Evolutionary conservation across 1,139 yeast genomes (phyloP).

Genomic region (Hemisphaericaspora subhashii): DNA sequence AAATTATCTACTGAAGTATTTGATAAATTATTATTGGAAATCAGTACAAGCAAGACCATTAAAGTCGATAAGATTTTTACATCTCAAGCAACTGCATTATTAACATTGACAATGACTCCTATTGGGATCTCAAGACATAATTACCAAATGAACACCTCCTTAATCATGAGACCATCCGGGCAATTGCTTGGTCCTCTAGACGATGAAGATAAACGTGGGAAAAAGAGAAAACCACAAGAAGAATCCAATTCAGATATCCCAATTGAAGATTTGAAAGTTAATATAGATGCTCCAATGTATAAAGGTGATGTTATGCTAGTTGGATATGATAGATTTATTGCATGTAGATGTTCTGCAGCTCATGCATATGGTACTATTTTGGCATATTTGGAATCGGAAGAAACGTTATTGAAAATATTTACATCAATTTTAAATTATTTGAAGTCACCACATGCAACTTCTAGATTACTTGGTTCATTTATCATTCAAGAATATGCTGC

Average conservation of each 20-base stretch:
- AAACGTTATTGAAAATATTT: slow-evolving; percentile 36
- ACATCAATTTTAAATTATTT: slow-evolving; percentile 43
- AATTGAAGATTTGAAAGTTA: slow-evolving; percentile 60
- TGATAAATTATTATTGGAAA: slow-evolving; percentile 52
- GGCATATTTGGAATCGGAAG: slow-evolving; percentile 50
- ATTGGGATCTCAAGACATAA: slow-evolving; percentile 90
- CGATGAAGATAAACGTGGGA: slow-evolving; percentile 24
- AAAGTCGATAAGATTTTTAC: slow-evolving; percentile 30
- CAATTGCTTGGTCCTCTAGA: slow-evolving; percentile 37
- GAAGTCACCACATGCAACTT: slow-evolving; percentile 72
- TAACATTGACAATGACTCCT: slow-evolving; percentile 83
- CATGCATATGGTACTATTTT: slow-evolving; percentile 73
- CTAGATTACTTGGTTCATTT: slow-evolving; percentile 69
- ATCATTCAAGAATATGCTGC: slow-evolving; percentile 73
- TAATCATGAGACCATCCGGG: slow-evolving; percentile 82
- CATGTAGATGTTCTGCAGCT: slow-evolving; percentile 77
- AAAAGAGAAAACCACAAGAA: slow-evolving; percentile 36
- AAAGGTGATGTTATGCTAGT: slow-evolving; percentile 88
- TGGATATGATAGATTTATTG: slow-evolving; percentile 71
- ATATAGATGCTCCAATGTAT: slow-evolving; percentile 91
- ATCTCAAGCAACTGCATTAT: slow-evolving; percentile 56
- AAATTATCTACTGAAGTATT: slow-evolving; percentile 66
- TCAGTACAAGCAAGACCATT: slow-evolving; percentile 20
- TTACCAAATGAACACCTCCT: slow-evolving; percentile 75
- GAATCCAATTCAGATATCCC: slow-evolving; percentile 46